Percentiles rank a stretch among this genome's conserved stretches.
Conservation (phyloP, 495 filamentous ascomycete genomes). For the Trichoderma erinaceum region DNA sequence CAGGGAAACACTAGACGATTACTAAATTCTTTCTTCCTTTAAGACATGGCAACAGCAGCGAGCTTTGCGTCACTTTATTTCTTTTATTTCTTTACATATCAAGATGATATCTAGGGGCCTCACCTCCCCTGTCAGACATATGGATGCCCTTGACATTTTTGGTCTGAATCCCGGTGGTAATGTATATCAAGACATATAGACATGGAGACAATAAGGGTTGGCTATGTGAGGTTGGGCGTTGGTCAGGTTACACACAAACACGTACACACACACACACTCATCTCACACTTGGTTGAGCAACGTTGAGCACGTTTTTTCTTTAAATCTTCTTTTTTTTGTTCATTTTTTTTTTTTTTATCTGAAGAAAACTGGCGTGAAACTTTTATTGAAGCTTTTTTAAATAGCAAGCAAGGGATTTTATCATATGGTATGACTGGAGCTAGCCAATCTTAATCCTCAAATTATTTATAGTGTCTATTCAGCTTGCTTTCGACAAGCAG, state of each 20-base stretch:
- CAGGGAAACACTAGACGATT: constrained; percentile 25
- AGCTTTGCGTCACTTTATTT: not conserved
- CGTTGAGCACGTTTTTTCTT: not conserved
- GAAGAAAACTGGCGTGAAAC: constrained; percentile 1
- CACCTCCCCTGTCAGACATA: not conserved
- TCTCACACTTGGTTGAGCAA: not conserved
- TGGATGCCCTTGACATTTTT: constrained; percentile 10
- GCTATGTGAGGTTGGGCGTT: constrained; percentile 9
- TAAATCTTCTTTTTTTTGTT: not conserved
- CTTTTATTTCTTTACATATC: not conserved
- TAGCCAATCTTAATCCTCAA: not conserved
- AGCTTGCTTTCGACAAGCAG: not conserved
- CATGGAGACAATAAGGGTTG: constrained; percentile 7
- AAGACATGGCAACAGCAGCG: constrained; percentile 1
- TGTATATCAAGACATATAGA: constrained; percentile 14
- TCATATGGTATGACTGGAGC: constrained; percentile 1
- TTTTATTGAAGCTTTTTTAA: not conserved
- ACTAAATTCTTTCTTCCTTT: not conserved
- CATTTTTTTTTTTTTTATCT: not conserved
- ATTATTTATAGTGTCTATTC: not conserved
- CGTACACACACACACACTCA: too few species aligned
- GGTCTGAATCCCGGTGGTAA: constrained; percentile 6
- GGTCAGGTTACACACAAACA: not conserved
- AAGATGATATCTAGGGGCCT: not conserved
- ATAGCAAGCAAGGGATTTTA: not conserved